Percentiles rank a stretch among this genome's conserved stretches.
These are phyloP conservation scores for Globisporangium lucens DNA, from an alignment of 352 stramenopile species.

Conservation along the genomic window DNA sequence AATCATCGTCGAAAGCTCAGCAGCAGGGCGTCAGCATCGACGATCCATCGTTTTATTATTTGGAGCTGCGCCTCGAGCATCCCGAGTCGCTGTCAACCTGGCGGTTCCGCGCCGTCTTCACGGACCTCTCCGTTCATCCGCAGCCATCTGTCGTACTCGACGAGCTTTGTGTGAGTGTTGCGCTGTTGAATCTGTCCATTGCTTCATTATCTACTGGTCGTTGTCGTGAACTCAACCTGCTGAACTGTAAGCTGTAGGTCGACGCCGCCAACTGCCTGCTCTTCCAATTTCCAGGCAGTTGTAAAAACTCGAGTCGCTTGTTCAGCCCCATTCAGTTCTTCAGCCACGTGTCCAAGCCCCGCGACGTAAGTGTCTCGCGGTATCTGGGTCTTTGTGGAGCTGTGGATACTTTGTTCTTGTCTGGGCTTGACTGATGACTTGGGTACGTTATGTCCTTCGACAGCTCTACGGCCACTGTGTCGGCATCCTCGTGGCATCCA, in stretches of 20 bases:
- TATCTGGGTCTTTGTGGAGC: not conserved
- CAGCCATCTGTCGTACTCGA: conserved; percentile 32
- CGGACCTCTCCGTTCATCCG: conserved; percentile 29
- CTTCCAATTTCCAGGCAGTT: conserved; percentile 21
- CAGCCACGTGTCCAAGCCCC: conserved; percentile 30
- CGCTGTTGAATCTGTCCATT: not conserved
- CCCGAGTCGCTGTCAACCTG: conserved; percentile 33
- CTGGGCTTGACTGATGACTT: not conserved
- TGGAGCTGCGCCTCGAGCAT: conserved; percentile 50
- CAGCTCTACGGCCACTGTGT: conserved; percentile 55
- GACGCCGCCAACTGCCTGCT: conserved; percentile 44
- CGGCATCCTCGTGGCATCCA: conserved; percentile 41
- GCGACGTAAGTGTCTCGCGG: conserved; percentile 32
- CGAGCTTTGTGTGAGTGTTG: conserved; percentile 31
- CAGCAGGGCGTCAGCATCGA: conserved; percentile 19
- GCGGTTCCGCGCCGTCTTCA: conserved; percentile 48
- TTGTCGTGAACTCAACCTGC: not conserved
- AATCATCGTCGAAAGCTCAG: not conserved
- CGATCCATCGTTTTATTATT: conserved; percentile 43
- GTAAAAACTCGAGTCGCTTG: conserved; percentile 10
- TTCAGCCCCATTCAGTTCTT: conserved; percentile 52
- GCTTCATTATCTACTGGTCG: not conserved
- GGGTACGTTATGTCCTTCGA: not conserved
- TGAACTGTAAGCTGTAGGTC: conserved; percentile 21
- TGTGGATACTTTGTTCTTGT: not conserved